phyloP scores from a whole-genome alignment of 768 basidiomycete genomes.

The Lactarius evosmus region DNA sequence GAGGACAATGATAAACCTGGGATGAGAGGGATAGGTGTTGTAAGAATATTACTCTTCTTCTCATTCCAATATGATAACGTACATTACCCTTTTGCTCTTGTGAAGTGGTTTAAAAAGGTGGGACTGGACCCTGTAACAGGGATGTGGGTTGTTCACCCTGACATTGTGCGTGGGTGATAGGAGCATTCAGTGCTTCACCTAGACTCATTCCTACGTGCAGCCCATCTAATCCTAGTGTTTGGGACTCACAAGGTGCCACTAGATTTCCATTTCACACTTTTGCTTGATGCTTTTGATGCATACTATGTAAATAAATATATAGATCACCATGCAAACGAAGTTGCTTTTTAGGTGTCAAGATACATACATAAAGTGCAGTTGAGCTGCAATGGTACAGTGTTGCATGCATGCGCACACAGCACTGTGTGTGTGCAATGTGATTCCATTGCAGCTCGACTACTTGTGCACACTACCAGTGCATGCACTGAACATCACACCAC shows the following conservation, averaged over 20 bases:
- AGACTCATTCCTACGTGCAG: neutral
- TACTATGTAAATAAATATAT: conserved; percentile 35
- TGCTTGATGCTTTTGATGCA: conserved; percentile 29
- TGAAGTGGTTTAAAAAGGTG: neutral
- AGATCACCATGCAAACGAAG: conserved; percentile 30
- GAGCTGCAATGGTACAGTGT: no score
- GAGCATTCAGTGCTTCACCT: no score
- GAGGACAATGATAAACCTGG: neutral
- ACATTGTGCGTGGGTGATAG: no score
- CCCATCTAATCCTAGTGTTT: neutral
- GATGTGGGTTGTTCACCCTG: no score
- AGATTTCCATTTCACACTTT: conserved; percentile 15
- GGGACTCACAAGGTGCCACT: no score
- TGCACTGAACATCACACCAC: no score
- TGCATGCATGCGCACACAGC: no score
- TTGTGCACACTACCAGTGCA: no score
- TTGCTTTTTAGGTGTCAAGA: neutral
- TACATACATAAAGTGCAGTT: no score
- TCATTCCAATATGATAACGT: neutral
- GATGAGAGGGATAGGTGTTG: neutral
- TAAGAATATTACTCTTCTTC: neutral
- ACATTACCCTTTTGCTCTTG: neutral
- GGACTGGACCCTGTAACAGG: no score
- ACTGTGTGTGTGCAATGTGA: no score
- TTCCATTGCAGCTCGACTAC: no score